Conservation (phyloP, 306 rosid species). For the Medicago lupulina region DNA sequence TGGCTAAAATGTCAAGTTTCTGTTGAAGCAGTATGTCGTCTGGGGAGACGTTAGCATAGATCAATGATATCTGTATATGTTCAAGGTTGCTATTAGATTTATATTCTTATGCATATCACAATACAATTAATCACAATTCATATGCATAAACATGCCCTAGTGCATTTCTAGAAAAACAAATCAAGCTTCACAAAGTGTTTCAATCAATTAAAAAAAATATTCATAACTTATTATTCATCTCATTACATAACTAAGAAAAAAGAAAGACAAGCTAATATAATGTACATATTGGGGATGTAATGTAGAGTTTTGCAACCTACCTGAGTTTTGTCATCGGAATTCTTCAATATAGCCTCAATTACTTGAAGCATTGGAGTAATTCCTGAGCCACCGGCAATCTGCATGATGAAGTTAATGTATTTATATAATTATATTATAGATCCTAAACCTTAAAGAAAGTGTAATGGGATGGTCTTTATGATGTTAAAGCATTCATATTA, state of each 20-base stretch:
- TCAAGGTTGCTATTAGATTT: conserved; percentile 45
- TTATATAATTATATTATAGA: neutral
- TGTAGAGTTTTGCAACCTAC: conserved; percentile 54
- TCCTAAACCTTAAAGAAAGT: neutral
- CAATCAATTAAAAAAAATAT: conserved; percentile 4
- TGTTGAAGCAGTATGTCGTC: conserved; percentile 95
- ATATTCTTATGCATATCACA: conserved; percentile 26
- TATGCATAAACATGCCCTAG: conserved; percentile 26
- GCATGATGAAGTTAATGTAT: conserved; percentile 40
- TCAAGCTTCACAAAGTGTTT: conserved; percentile 18
- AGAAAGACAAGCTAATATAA: conserved; percentile 30
- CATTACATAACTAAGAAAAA: conserved; percentile 18
- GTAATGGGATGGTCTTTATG: conserved; percentile 29
- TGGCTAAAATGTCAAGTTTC: conserved; percentile 85
- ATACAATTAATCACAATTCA: conserved; percentile 1
- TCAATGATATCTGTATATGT: conserved; percentile 72
- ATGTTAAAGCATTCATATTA: conserved; percentile 2
- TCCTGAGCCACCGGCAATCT: conserved; percentile 98
- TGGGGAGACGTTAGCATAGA: conserved; percentile 86
- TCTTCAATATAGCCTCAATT: conserved; percentile 91
- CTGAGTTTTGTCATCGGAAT: conserved; percentile 90
- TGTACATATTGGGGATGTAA: conserved; percentile 18
- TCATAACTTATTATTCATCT: neutral
- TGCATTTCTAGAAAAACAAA: conserved; percentile 29
- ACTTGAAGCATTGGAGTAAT: conserved; percentile 99